Percentiles rank a stretch among this genome's conserved stretches.
phyloP scores from a whole-genome alignment of 257 asterid species.

The Salvia rosmarinus region DNA sequence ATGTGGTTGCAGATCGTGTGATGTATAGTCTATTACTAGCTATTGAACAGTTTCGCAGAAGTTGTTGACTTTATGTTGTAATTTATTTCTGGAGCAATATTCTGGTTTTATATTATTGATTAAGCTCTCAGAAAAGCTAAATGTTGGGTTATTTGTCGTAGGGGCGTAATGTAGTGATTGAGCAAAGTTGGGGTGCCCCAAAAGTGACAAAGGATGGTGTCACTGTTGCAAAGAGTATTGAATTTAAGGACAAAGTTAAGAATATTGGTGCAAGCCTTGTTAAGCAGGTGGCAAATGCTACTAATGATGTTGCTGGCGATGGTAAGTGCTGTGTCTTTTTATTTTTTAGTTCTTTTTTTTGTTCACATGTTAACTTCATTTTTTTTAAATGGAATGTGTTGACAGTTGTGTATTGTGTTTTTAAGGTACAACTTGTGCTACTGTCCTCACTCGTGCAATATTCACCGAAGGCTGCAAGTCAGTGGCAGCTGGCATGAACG shows the following conservation, averaged over 20 bases:
- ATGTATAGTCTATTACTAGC: background rate
- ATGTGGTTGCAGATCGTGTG: background rate
- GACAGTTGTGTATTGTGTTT: background rate
- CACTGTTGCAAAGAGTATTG: constrained; percentile 95
- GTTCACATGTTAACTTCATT: background rate
- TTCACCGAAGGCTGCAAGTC: constrained; percentile 96
- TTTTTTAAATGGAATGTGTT: background rate
- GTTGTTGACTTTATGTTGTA: background rate
- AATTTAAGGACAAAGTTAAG: constrained; percentile 83
- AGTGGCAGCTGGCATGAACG: constrained; percentile 98
- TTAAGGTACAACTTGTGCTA: constrained; percentile 95
- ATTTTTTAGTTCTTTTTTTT: background rate
- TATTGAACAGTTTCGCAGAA: background rate
- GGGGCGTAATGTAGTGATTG: constrained; percentile 97
- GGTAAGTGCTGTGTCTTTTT: constrained; percentile 53
- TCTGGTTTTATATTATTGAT: background rate
- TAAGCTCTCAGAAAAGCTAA: background rate
- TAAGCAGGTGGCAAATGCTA: constrained; percentile 98
- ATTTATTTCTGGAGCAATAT: background rate
- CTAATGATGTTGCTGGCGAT: constrained; percentile 96
- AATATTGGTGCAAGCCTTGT: constrained; percentile 97
- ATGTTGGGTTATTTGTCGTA: constrained; percentile 33
- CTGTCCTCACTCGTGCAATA: constrained; percentile 94
- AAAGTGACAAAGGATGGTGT: constrained; percentile 99
- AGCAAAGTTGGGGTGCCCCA: constrained; percentile 99